Conservation (phyloP, 1,139 yeast species). For the Pichiaceae sp. region DNA sequence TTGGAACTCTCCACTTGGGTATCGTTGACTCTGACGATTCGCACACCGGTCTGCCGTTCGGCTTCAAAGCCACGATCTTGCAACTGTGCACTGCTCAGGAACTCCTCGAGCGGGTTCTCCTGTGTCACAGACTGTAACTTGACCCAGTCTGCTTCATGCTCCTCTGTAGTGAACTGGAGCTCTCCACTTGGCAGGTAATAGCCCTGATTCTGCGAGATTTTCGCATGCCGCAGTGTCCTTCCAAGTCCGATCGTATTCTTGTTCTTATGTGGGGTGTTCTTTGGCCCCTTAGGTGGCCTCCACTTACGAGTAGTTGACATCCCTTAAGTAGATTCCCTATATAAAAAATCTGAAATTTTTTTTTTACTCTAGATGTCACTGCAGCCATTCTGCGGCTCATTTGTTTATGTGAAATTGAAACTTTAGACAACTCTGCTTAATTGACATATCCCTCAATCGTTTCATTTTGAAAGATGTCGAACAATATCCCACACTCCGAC, state of each 20-base stretch:
- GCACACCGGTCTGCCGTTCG: slow-evolving; percentile 74
- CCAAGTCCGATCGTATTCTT: slow-evolving; percentile 83
- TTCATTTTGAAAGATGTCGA: too few species aligned
- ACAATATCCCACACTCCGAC: slow-evolving; percentile 3
- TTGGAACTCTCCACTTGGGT: slow-evolving; percentile 34
- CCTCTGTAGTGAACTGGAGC: slow-evolving; percentile 74
- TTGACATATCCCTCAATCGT: too few species aligned
- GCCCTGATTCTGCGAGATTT: slow-evolving; percentile 59
- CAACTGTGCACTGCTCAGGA: slow-evolving; percentile 86
- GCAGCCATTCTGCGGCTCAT: too few species aligned
- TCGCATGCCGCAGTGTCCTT: slow-evolving; percentile 69
- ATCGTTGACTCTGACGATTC: slow-evolving; percentile 70
- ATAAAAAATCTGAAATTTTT: background rate
- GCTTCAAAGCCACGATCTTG: slow-evolving; percentile 97
- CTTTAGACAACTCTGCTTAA: too few species aligned
- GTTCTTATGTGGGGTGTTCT: slow-evolving; percentile 76
- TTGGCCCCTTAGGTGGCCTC: slow-evolving; percentile 85
- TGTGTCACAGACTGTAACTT: slow-evolving; percentile 90
- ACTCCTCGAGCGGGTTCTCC: slow-evolving; percentile 89
- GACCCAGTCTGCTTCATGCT: slow-evolving; percentile 82
- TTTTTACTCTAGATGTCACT: too few species aligned
- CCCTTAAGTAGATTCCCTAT: background rate
- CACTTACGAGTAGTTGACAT: slow-evolving; percentile 33
- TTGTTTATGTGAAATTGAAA: too few species aligned
- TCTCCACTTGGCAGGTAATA: slow-evolving; percentile 79